phyloP scores from a whole-genome alignment of 2,329 filamentous ascomycete species.

The Claviceps paspali region DNA sequence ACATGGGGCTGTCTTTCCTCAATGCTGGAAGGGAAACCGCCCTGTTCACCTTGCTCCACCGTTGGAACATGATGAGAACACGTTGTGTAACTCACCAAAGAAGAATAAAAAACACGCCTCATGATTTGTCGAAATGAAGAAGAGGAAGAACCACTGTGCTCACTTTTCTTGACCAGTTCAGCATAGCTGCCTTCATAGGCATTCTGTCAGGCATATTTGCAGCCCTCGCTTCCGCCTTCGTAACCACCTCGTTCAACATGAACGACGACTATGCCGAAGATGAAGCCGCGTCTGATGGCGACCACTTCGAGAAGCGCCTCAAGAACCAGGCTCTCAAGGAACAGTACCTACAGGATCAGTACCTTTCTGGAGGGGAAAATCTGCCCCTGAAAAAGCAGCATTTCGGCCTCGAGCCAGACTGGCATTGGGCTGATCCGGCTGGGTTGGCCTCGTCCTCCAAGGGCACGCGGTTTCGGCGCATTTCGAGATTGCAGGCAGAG shows the following conservation, averaged over 20 bases:
- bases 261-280: slow-evolving; percentile 13
- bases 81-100: too few species aligned
- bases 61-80: too few species aligned
- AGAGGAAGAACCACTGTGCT: not conserved
- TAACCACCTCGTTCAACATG: slow-evolving; percentile 36
- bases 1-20: too few species aligned
- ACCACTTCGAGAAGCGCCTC: slow-evolving; percentile 1
- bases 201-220: slow-evolving; percentile 44
- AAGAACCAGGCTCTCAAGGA: slow-evolving; percentile 4
- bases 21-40: too few species aligned
- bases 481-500: slow-evolving; percentile 41
- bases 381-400: not conserved
- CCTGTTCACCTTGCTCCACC: too few species aligned
- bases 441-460: slow-evolving; percentile 11
- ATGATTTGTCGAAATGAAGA: not conserved
- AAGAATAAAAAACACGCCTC: too few species aligned
- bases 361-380: not conserved
- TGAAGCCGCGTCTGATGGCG: slow-evolving; percentile 5
- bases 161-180: too few species aligned
- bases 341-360: slow-evolving; percentile 5
- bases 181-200: slow-evolving; percentile 53
- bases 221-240: slow-evolving; percentile 36
- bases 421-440: slow-evolving; percentile 21
- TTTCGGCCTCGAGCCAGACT: slow-evolving; percentile 20
- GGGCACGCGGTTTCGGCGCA: slow-evolving; percentile 20